phyloP scores from a whole-genome alignment of 2,329 filamentous ascomycete genomes.

The Fusarium sp. region DNA sequence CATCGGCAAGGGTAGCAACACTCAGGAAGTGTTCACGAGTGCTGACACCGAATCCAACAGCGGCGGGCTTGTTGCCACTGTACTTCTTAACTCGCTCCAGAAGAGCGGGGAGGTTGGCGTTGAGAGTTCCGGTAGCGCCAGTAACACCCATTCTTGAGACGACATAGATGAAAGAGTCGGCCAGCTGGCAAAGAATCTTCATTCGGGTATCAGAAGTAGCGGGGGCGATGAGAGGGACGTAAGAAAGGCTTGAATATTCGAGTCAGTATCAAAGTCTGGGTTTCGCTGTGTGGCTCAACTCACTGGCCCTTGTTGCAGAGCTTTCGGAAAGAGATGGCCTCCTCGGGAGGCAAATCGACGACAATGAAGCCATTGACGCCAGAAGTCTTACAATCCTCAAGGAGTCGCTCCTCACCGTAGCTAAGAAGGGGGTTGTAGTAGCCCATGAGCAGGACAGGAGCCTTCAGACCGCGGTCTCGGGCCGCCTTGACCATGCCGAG shows the following conservation, averaged over 20 bases:
- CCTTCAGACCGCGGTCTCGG: constrained; percentile 78
- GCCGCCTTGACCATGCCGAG: constrained; percentile 87
- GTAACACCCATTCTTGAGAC: constrained; percentile 98
- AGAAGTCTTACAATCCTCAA: constrained; percentile 84
- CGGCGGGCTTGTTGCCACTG: constrained; percentile 89
- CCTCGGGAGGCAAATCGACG: constrained; percentile 94
- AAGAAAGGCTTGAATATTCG: constrained; percentile 74
- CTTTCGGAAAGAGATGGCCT: constrained; percentile 91
- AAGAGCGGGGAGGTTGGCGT: constrained; percentile 82
- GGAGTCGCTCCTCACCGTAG: constrained; percentile 91
- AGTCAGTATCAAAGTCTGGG: background rate
- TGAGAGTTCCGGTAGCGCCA: constrained; percentile 85
- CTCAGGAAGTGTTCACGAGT: constrained; percentile 93
- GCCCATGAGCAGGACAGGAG: constrained; percentile 94
- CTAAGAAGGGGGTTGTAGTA: constrained; percentile 97
- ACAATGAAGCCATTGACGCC: constrained; percentile 97
- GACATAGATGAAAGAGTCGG: constrained; percentile 98
- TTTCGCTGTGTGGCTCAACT: constrained; percentile 44
- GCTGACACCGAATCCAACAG: constrained; percentile 95
- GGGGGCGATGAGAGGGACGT: constrained; percentile 96
- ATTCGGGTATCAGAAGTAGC: constrained; percentile 92
- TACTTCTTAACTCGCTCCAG: constrained; percentile 89
- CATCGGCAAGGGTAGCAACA: constrained; percentile 85
- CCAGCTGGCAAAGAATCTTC: constrained; percentile 95
- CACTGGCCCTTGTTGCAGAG: constrained; percentile 81